These are phyloP conservation scores for Actinomortierella ambigua DNA, from an alignment of 371 early-diverging fungal genomes.

Conservation along the genomic window DNA sequence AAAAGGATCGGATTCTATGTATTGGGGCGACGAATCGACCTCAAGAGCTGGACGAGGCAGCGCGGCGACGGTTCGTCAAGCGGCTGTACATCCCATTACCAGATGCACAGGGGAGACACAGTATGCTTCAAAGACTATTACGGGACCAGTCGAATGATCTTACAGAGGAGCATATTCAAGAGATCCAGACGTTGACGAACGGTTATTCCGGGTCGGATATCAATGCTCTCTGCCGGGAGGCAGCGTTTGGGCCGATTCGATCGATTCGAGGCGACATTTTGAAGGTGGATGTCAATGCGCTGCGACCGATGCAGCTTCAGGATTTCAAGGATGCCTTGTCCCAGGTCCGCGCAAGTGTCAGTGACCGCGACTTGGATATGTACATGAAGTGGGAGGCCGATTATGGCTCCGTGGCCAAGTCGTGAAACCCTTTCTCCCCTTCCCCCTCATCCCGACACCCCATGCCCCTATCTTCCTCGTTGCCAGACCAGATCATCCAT, in stretches of 20 bases:
- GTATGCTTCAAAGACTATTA: slow-evolving; percentile 71
- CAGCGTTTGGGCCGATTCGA: slow-evolving; percentile 74
- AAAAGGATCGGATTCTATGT: slow-evolving; percentile 81
- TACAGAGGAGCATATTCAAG: slow-evolving; percentile 60
- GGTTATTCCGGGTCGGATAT: slow-evolving; percentile 93
- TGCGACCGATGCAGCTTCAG: slow-evolving; percentile 63
- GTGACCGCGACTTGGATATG: slow-evolving; percentile 76
- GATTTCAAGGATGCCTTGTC: slow-evolving; percentile 83
- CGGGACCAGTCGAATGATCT: slow-evolving; percentile 60
- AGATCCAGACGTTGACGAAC: slow-evolving; percentile 61
- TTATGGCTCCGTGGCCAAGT: slow-evolving; percentile 52
- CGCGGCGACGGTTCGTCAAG: slow-evolving; percentile 66
- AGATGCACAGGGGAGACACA: slow-evolving; percentile 68
- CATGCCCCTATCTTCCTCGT: too few relatives aligned
- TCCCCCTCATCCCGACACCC: too few relatives aligned
- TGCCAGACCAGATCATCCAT: too few relatives aligned
- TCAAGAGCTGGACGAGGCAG: slow-evolving; percentile 92
- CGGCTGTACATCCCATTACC: slow-evolving; percentile 89
- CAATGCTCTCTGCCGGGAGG: slow-evolving; percentile 87
- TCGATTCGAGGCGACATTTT: slow-evolving; percentile 59
- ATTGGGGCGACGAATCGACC: slow-evolving; percentile 78
- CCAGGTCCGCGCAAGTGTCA: slow-evolving; percentile 87
- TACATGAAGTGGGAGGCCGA: slow-evolving; percentile 64
- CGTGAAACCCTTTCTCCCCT: background rate
- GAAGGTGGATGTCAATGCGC: slow-evolving; percentile 62